Percentiles rank a stretch among this genome's conserved stretches.
These are phyloP conservation scores for Malus orientalis DNA, from an alignment of 306 rosid species.

Conservation along the genomic window DNA sequence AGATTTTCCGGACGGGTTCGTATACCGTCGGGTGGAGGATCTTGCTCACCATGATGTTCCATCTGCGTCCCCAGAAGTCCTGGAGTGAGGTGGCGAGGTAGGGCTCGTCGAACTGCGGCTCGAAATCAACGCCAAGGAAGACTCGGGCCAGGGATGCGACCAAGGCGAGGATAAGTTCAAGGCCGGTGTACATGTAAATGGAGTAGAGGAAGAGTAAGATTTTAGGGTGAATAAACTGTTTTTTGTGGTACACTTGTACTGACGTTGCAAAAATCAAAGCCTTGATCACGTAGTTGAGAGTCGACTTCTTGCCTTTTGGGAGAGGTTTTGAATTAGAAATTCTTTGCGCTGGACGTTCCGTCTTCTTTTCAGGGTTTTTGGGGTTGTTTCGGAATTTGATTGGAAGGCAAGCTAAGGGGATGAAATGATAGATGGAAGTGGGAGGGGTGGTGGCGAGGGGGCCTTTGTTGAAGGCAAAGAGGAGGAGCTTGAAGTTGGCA, in stretches of 20 bases:
- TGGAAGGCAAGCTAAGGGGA: conserved; percentile 56
- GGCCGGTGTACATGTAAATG: conserved; percentile 36
- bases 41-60: conserved; percentile 60
- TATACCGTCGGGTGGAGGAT: conserved; percentile 41
- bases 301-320: conserved; percentile 3
- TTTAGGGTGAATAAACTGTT: conserved; percentile 38
- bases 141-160: conserved; percentile 29
- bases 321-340: neutral
- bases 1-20: conserved; percentile 9
- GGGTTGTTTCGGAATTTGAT: conserved; percentile 33
- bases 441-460: conserved; percentile 24
- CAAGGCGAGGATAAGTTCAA: conserved; percentile 35
- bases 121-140: conserved; percentile 41
- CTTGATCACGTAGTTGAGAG: conserved; percentile 15
- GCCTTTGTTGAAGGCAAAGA: conserved; percentile 30
- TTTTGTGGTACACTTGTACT: conserved; percentile 3
- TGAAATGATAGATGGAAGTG: conserved; percentile 36
- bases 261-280: conserved; percentile 21
- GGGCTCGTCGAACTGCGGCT: conserved; percentile 60
- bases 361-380: neutral
- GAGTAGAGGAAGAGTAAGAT: conserved; percentile 21
- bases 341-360: neutral
- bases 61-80: conserved; percentile 71
- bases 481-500: conserved; percentile 40
- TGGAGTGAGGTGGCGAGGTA: conserved; percentile 54